Conservation (phyloP, 2,329 filamentous ascomycete species). For the Diaporthe sp. region DNA sequence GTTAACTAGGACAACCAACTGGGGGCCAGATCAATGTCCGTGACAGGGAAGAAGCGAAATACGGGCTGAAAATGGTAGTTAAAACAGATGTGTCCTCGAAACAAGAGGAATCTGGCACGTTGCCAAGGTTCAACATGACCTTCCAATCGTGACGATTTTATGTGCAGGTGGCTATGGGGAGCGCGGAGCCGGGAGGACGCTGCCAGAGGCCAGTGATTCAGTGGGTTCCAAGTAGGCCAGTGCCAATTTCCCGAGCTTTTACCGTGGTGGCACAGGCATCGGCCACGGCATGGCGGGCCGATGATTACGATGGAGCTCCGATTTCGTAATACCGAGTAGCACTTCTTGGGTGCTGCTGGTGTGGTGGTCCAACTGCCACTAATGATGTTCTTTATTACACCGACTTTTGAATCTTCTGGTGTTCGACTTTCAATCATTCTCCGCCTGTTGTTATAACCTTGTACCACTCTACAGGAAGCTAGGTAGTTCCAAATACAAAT, state of each 20-base stretch:
- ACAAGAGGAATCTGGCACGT: not conserved
- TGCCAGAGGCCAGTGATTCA: not conserved
- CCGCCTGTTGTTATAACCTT: too few relatives aligned
- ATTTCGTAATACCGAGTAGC: not conserved
- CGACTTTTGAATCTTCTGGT: not conserved
- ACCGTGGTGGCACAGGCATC: not conserved
- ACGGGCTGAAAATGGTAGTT: not conserved
- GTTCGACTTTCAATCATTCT: too few relatives aligned
- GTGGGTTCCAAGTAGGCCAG: not conserved
- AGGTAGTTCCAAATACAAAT: too few relatives aligned
- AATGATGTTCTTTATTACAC: not conserved
- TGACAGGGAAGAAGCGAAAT: accelerated
- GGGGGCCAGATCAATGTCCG: not conserved
- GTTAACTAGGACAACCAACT: too few relatives aligned
- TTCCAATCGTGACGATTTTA: not conserved
- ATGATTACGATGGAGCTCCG: not conserved
- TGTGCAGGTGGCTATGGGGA: not conserved
- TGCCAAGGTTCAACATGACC: accelerated
- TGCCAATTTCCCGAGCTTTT: not conserved
- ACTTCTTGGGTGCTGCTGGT: too few relatives aligned
- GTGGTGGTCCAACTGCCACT: not conserved
- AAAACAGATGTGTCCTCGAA: not conserved
- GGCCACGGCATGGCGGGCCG: not conserved
- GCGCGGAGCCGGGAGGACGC: not conserved
- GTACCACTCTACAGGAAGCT: too few relatives aligned